phyloP scores from a whole-genome alignment of 2,329 filamentous ascomycete genomes.

The Coleophoma cylindrospora region DNA sequence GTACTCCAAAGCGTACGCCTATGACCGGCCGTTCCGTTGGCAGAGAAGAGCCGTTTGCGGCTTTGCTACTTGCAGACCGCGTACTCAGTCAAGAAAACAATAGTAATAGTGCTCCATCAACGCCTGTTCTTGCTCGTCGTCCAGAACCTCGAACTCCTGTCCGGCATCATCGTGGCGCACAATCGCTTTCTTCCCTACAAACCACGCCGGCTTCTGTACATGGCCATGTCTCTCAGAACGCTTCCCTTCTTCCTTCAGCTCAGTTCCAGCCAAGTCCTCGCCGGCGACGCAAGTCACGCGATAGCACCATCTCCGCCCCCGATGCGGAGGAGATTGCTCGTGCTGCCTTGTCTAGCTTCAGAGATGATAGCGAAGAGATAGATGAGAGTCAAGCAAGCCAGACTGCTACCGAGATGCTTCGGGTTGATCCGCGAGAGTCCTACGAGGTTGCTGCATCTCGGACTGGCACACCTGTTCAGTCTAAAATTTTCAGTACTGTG shows the following conservation, averaged over 20 bases:
- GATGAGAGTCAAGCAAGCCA: constrained; percentile 74
- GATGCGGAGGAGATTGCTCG: constrained; percentile 49
- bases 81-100: constrained; percentile 74
- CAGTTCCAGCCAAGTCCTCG: constrained; percentile 35
- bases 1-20: constrained; percentile 47
- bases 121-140: constrained; percentile 38
- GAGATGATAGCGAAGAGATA: constrained; percentile 54
- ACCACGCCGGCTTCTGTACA: constrained; percentile 61
- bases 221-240: constrained; percentile 35
- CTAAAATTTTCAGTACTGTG: constrained; percentile 13
- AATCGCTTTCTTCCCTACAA: constrained; percentile 81
- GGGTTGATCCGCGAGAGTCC: constrained; percentile 43
- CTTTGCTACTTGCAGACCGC: constrained; percentile 67
- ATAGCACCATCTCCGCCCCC: constrained; percentile 77
- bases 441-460: constrained; percentile 26
- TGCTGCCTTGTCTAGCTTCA: constrained; percentile 34
- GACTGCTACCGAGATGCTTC: constrained; percentile 69
- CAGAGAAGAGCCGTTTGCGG: constrained; percentile 66
- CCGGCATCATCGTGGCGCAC: constrained; percentile 69
- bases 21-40: constrained; percentile 32
- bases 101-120: constrained; percentile 70
- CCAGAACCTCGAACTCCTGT: constrained; percentile 39
- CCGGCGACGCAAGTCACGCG: constrained; percentile 62
- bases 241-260: constrained; percentile 54
- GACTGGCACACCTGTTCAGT: constrained; percentile 28